phyloP scores from a whole-genome alignment of 345 rosid species.

The Salix purpurea region DNA sequence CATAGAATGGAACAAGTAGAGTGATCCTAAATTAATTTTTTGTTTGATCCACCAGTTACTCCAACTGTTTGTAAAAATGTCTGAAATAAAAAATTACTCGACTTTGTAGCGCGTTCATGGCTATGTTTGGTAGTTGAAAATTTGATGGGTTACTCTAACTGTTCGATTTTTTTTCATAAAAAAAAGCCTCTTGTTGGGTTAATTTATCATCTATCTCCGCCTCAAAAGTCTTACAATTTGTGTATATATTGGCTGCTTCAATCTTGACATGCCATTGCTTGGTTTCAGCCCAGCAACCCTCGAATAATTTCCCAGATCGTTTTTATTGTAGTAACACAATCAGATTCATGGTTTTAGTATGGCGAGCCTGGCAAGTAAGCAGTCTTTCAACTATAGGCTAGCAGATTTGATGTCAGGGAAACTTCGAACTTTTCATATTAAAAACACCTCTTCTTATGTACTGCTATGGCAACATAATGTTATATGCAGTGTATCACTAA shows the following conservation, averaged over 20 bases:
- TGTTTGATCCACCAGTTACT: neutral
- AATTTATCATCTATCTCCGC: neutral
- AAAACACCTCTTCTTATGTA: neutral
- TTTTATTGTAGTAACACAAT: neutral
- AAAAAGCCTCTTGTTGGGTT: neutral
- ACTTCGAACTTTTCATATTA: neutral
- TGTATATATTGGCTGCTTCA: neutral
- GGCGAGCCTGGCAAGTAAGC: neutral
- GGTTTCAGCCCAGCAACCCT: neutral
- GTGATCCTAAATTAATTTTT: neutral
- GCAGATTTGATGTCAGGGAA: neutral
- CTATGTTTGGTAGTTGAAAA: neutral
- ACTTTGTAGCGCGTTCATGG: neutral
- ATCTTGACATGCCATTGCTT: neutral
- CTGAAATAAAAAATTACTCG: neutral
- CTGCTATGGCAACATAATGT: neutral
- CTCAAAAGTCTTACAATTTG: neutral
- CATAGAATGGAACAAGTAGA: neutral
- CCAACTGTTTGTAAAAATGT: conserved; percentile 13
- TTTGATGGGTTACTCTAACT: neutral
- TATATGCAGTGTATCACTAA: neutral
- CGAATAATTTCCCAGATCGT: neutral
- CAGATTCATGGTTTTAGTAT: neutral
- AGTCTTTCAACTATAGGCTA: neutral
- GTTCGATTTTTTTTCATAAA: neutral